phyloP scores from a whole-genome alignment of 2,329 filamentous ascomycete genomes.

The Fusarium illudens region DNA sequence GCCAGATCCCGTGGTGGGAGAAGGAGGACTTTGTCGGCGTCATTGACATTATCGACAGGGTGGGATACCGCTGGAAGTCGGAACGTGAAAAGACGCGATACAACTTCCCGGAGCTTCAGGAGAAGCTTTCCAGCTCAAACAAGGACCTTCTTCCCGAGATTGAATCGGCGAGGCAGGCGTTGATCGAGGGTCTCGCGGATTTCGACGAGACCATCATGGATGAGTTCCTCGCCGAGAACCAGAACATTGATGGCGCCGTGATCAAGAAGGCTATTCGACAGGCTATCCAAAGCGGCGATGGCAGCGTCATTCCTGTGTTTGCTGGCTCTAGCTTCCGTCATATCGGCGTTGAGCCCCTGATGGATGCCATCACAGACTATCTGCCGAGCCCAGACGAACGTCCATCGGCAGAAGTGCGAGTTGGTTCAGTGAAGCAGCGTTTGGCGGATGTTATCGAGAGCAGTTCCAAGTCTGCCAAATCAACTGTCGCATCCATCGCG shows the following conservation, averaged over 20 bases:
- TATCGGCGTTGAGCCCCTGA: slow-evolving; percentile 89
- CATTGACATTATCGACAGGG: slow-evolving; percentile 80
- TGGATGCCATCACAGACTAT: slow-evolving; percentile 89
- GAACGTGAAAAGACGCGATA: slow-evolving; percentile 52
- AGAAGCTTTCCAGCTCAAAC: slow-evolving; percentile 54
- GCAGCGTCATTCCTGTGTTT: slow-evolving; percentile 84
- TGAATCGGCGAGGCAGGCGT: slow-evolving; percentile 75
- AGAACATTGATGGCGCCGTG: slow-evolving; percentile 73
- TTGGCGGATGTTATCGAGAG: slow-evolving; percentile 51
- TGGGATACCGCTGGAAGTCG: slow-evolving; percentile 75
- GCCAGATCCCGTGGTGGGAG: slow-evolving; percentile 95
- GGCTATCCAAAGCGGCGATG: slow-evolving; percentile 72
- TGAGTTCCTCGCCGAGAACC: slow-evolving; percentile 79
- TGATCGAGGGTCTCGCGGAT: slow-evolving; percentile 87
- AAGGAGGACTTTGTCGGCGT: slow-evolving; percentile 83
- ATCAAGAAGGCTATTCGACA: slow-evolving; percentile 79
- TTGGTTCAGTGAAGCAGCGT: slow-evolving; percentile 62
- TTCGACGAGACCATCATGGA: slow-evolving; percentile 89
- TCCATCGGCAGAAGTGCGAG: slow-evolving; percentile 78
- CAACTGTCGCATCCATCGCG: slow-evolving; percentile 58
- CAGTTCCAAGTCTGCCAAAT: slow-evolving; percentile 48
- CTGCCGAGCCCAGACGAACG: slow-evolving; percentile 84
- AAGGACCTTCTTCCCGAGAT: slow-evolving; percentile 72
- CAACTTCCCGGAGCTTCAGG: slow-evolving; percentile 41
- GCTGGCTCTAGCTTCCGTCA: slow-evolving; percentile 93